Percentiles rank a stretch among this genome's conserved stretches.
Conservation (phyloP, 2,329 filamentous ascomycete genomes). For the Alternaria arbusti region DNA sequence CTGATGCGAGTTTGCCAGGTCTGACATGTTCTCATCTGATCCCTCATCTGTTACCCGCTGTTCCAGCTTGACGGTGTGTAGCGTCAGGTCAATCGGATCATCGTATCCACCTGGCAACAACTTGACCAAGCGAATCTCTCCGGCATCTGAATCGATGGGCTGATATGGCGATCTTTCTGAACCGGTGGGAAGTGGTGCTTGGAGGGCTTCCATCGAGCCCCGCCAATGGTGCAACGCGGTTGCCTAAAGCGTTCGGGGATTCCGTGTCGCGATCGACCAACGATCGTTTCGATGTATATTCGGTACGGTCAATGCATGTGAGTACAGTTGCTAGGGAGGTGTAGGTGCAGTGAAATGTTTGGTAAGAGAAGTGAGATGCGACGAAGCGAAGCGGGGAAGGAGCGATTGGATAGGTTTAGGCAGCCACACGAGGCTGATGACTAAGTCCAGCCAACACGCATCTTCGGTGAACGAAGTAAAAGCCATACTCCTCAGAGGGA, state of each 20-base stretch:
- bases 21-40: too few relatives aligned
- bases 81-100: fast-evolving
- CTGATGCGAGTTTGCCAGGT: too few relatives aligned
- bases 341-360: too few relatives aligned
- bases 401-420: background rate
- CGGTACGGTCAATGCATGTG: too few relatives aligned
- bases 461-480: too few relatives aligned
- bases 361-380: too few relatives aligned
- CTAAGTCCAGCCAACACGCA: background rate
- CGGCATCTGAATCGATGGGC: background rate
- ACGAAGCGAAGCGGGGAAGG: background rate
- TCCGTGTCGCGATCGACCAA: too few relatives aligned
- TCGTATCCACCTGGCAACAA: background rate
- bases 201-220: background rate
- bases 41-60: too few relatives aligned
- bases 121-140: background rate
- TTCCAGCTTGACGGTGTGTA: background rate
- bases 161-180: background rate
- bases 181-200: background rate
- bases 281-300: fast-evolving
- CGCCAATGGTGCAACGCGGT: too few relatives aligned
- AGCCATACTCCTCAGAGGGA: too few relatives aligned
- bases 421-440: background rate
- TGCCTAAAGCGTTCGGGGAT: too few relatives aligned
- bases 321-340: too few relatives aligned